Evolutionary conservation across 1,139 yeast species (phyloP).

Genomic region (Debaryomyces sp.): DNA sequence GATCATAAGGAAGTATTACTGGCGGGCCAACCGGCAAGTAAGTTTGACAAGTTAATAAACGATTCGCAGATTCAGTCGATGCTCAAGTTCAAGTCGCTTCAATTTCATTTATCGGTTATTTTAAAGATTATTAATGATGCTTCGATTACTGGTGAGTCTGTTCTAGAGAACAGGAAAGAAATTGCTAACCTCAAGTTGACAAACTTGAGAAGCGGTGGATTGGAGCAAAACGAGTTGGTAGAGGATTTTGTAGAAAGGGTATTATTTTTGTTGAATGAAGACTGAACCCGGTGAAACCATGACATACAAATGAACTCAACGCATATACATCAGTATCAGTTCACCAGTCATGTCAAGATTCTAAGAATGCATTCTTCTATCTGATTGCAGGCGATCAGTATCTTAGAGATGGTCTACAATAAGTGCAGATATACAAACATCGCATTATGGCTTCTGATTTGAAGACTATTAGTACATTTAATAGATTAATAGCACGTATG

Average conservation of each 20-base stretch:
- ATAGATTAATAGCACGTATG: not conserved
- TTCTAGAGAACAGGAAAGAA: conserved; percentile 52
- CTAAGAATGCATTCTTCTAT: not conserved
- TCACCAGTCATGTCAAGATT: too few species aligned
- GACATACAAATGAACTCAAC: not conserved
- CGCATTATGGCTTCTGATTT: not conserved
- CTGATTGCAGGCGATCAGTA: not conserved
- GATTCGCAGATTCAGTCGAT: conserved; percentile 45
- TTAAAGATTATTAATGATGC: conserved; percentile 49
- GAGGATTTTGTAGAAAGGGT: conserved; percentile 55
- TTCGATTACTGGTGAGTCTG: conserved; percentile 44
- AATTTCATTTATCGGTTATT: conserved; percentile 54
- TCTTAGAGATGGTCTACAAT: not conserved
- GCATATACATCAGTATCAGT: too few species aligned
- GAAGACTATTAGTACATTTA: not conserved
- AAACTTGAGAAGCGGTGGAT: conserved; percentile 63
- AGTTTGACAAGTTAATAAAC: conserved; percentile 19
- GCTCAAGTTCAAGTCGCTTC: conserved; percentile 52
- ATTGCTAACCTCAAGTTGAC: conserved; percentile 63
- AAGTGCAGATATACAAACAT: not conserved
- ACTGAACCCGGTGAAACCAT: not conserved
- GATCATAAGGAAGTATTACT: not conserved
- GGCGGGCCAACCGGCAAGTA: not conserved
- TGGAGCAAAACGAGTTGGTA: conserved; percentile 62
- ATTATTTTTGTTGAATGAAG: not conserved